Base-by-base conservation (phyloP, 2,329 filamentous ascomycete species). In the Ceratocystis alfenasii region DNA sequence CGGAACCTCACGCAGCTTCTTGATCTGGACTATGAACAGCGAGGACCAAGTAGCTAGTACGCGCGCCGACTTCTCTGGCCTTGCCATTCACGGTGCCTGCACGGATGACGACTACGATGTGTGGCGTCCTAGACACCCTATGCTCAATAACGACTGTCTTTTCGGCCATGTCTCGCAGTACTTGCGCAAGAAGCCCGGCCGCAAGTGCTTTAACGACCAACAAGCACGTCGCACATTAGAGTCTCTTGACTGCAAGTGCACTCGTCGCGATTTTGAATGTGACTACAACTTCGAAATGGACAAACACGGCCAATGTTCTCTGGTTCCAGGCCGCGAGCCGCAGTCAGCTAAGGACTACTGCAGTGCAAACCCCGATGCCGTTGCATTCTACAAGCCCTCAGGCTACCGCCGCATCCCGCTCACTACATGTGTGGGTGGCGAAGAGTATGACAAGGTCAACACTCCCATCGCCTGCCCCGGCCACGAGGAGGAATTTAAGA, bases 231-330 rank as follows among this genome's bases (percentile, higher is more conserved):
- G 86, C 69, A 79, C 93, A 30, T 87, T 92, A 75, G 81, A 82
- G 70, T 86, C 89, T 70, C 77, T 82, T 69, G 90, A 95, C 74
- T 99, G 94, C 79, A 80, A 83, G 67, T 99, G 94, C 77, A 88
- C 85, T 7, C 82, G 90, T 64, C 82, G 84, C 67, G 94, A 99
- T 76, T 99, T 87, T 74, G 94, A 99, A 81, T 99, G 94, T 76
- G 93, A 95, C 74, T 99, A 90, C 80, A 99, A 99, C 76, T 99
- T 84, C 75, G 87, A 97, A 74, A 84, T 88, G 60, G 84, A 89
- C 74, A 81, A 78, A 33, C 88, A 92, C 72, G 87, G 88, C 61
- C 84, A 87, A 69, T 99, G 94, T 76, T 76, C 75, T 4, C 83
- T 95, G 12, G 90, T 97, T 1, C 75, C 81, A 0, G 93, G 93